These are phyloP conservation scores for Xylariaceae sp. DNA, from an alignment of 2,329 filamentous ascomycete genomes.

Conservation along the genomic window DNA sequence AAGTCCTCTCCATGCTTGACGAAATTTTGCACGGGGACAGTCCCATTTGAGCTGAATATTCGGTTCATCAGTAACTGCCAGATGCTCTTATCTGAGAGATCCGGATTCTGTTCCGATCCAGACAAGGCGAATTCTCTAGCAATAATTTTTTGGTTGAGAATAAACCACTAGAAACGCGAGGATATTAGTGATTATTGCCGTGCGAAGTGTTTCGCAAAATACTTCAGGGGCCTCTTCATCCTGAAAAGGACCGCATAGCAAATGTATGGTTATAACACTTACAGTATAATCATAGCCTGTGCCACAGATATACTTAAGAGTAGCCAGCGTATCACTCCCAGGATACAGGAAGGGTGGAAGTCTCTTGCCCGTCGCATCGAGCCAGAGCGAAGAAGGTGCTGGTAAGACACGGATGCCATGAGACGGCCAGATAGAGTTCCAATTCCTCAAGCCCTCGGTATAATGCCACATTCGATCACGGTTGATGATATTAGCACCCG, in stretches of 20 bases:
- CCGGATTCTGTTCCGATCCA: slow-evolving; percentile 61
- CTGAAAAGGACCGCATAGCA: no score
- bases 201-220: no score
- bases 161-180: slow-evolving; percentile 44
- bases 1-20: slow-evolving; percentile 57
- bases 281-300: slow-evolving; percentile 58
- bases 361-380: slow-evolving; percentile 56
- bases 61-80: slow-evolving; percentile 48
- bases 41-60: slow-evolving; percentile 49
- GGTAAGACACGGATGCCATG: slow-evolving; percentile 60
- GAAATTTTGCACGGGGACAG: slow-evolving; percentile 54
- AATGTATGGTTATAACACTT: no score
- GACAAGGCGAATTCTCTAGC: slow-evolving; percentile 60
- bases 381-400: slow-evolving; percentile 59
- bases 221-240: no score
- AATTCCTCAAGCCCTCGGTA: slow-evolving; percentile 59
- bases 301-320: slow-evolving; percentile 55
- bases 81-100: slow-evolving; percentile 54
- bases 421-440: slow-evolving; percentile 58
- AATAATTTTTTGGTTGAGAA: slow-evolving; percentile 55
- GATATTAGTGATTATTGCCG: no score
- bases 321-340: slow-evolving; percentile 54
- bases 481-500: slow-evolving; percentile 55
- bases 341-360: slow-evolving; percentile 55
- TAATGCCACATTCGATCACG: slow-evolving; percentile 65